Percentiles rank a stretch among this genome's conserved stretches.
phyloP scores from a whole-genome alignment of 352 stramenopile species.

The Phytophthora citricola region DNA sequence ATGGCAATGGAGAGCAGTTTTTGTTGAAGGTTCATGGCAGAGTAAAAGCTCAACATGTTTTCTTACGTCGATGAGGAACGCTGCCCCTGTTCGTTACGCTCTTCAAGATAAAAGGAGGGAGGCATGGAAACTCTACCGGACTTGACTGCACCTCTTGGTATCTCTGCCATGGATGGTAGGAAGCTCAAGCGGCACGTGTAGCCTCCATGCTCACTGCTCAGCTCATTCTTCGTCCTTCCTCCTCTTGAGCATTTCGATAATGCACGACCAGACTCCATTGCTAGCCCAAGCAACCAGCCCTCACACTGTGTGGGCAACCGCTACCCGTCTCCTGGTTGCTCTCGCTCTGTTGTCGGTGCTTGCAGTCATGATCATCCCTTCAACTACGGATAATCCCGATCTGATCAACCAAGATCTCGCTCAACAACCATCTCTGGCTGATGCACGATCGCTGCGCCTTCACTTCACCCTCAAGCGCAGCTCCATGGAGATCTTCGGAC shows the following conservation, averaged over 20 bases:
- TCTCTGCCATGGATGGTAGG: no score
- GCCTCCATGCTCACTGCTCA: background rate
- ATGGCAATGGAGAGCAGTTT: no score
- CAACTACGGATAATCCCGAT: background rate
- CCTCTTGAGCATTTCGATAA: background rate
- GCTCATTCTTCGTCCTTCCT: background rate
- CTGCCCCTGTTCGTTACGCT: no score
- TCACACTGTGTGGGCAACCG: background rate
- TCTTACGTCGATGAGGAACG: no score
- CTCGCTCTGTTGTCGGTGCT: background rate
- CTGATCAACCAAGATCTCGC: background rate
- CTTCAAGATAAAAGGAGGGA: no score
- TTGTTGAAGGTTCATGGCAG: no score
- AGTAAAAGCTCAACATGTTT: no score
- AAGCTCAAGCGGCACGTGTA: no score
- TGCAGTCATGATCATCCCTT: background rate
- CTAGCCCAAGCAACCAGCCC: background rate
- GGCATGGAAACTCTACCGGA: no score
- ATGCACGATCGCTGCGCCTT: background rate
- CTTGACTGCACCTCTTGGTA: no score
- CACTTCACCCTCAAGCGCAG: conserved; percentile 1
- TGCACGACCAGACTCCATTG: background rate
- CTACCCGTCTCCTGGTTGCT: background rate
- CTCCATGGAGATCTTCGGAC: background rate
- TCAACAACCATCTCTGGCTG: background rate